Base-by-base conservation (phyloP, 345 rosid genomes). In the Tarenaya hassleriana region DNA sequence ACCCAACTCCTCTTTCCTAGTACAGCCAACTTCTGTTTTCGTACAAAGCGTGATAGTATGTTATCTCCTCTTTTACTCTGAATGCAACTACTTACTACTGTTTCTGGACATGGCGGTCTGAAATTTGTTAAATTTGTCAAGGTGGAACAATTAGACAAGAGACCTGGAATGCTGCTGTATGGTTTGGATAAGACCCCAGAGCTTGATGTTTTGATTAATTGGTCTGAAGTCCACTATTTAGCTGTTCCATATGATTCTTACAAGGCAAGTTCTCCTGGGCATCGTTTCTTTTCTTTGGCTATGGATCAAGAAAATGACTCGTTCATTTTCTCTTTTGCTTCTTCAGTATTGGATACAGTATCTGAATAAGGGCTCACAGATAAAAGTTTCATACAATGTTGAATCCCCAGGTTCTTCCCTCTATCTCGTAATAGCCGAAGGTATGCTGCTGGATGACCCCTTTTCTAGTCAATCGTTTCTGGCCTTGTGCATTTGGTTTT, bases 401-500 rank as follows among this genome's bases (percentile, higher is more conserved):
- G 81, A 68, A 60, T 72, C 83, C 50, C 16, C 62, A 2, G 56
- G 71, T 60, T 79, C 94, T 40, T 80, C 90, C 38, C 59, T 85
- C 32, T 83, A 73, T 50, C 85, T 92, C 48, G 62, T 88, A 45
- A 68, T 92, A 65, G 95, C 97, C 34, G 75, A 92, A 83, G 99
- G 99, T 92, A 82, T 29, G 50, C 16, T 33, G 5, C 13, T 4
- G 1, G 50, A 10, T 24, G 4, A 13, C 3, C 32, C 58, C 33
- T 40, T 27, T 39, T 58, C 7, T 16, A 15, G 3, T 14, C 4
- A 18, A n/a, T n/a, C n/a, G n/a, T n/a, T n/a, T n/a, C n/a, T n/a
- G n/a, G n/a, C n/a, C n/a, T n/a, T n/a, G n/a, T n/a, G n/a, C n/a
- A n/a, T n/a, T n/a, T n/a, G n/a, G n/a, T n/a, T n/a, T n/a, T n/a